Evolutionary conservation across 345 rosid genomes (phyloP), one percentile per base, ranked within the genome.

Genomic region (Gossypium herbaceum): DNA sequence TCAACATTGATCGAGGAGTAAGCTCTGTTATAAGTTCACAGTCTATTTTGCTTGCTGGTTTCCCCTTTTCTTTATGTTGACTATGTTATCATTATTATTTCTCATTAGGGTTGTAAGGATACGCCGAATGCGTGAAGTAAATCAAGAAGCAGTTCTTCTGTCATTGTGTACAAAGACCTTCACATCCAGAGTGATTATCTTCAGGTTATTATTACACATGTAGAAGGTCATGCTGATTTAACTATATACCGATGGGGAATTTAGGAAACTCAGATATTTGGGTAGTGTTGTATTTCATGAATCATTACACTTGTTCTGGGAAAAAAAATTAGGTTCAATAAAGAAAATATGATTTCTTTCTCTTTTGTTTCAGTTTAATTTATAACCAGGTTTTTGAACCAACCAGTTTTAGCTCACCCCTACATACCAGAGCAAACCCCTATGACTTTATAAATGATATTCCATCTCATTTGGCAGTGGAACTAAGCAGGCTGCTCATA

Each of bases 71-170:
- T 72, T 57, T 27, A 13, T 69, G 2, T 13, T 79, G 55, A 77
- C 62, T 72, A n/a, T 29, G 15, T 43, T 55, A 52, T 60, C 29
- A 10, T 54, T 24, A 45, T 16, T 59, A 24, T 81, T 62, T 59
- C 17, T 56, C 15, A 13, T 80, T 73, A 95, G 98, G 92, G 98
- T 95, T 79, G 88, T 95, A 76, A 93, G 97, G 79, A 82, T 93
- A 79, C 98, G 97, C 19, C 86, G 99, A 81, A 88, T 87, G 81
- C 96, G 94, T 44, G 98, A 91, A 82, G 87, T 84, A 34, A 91
- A 93, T 82, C 96, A 90, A 83, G 98, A 91, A 84, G 96, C 98
- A 2, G 97, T 95, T 80, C 98, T 95, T 75, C 90, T 95, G 60
- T 88, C 98, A 73, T 81, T 95, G 79, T 95, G 99, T 85, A 83